Conservation (phyloP, 2,329 filamentous ascomycete genomes). For the Aureobasidium subglaciale region DNA sequence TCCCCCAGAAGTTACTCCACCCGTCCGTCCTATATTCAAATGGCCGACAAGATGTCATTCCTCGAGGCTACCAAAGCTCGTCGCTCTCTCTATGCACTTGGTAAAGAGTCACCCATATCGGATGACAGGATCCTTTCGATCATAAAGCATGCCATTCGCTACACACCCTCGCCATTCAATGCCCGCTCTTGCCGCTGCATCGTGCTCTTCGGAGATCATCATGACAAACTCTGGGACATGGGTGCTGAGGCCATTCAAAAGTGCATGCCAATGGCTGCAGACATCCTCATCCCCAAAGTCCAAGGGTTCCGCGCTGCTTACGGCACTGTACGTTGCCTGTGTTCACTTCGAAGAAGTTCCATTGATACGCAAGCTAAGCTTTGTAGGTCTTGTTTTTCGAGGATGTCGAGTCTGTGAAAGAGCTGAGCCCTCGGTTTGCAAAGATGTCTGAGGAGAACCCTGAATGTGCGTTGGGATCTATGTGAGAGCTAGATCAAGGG, state of each 20-base stretch:
- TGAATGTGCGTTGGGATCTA: neutral
- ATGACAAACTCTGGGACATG: conserved; percentile 24
- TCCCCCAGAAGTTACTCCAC: too few relatives aligned
- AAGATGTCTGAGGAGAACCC: conserved; percentile 5
- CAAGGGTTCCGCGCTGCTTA: conserved; percentile 20
- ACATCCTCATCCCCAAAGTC: conserved; percentile 22
- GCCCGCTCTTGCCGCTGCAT: conserved; percentile 25
- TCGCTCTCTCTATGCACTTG: conserved; percentile 25
- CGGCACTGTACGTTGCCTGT: conserved; percentile 21
- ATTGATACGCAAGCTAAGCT: neutral
- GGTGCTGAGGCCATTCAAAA: conserved; percentile 21
- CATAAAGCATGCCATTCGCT: conserved; percentile 23
- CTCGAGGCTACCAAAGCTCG: conserved; percentile 25
- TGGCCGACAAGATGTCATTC: conserved; percentile 19
- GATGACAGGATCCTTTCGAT: conserved; percentile 24
- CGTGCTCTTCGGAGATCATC: conserved; percentile 25
- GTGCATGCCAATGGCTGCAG: conserved; percentile 18
- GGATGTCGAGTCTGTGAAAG: neutral
- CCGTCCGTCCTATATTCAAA: too few relatives aligned
- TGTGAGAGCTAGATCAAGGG: neutral
- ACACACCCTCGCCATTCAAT: conserved; percentile 27
- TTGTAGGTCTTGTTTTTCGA: conserved; percentile 3
- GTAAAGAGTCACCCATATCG: conserved; percentile 23
- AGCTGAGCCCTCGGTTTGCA: neutral
- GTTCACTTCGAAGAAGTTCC: neutral